Evolutionary conservation across 176 grass and related monocot species (phyloP).

Genomic region (Themeda triandra): DNA sequence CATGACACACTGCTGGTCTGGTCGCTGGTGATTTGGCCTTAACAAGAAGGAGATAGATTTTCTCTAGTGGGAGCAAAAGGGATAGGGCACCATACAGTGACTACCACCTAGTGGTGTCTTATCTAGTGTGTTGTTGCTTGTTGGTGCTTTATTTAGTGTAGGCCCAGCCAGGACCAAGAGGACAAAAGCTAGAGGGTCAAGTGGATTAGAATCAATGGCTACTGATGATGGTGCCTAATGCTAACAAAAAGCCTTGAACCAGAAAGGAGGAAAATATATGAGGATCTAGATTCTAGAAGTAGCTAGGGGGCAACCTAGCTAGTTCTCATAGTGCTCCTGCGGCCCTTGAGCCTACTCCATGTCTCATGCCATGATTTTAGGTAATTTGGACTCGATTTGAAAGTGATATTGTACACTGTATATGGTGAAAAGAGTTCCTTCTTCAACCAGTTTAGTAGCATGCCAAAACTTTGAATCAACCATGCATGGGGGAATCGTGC

Average conservation of each 20-base stretch:
- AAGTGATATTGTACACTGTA: not conserved
- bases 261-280: constrained; percentile 24
- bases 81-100: constrained; percentile 34
- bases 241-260: constrained; percentile 49
- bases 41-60: not conserved
- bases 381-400: not conserved
- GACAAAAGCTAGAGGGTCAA: constrained; percentile 37
- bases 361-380: constrained; percentile 19
- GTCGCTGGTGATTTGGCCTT: constrained; percentile 6
- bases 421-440: not conserved
- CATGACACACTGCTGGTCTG: not conserved
- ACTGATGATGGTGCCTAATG: constrained; percentile 19
- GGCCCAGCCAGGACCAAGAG: constrained; percentile 11
- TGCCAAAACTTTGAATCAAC: not conserved
- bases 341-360: constrained; percentile 24
- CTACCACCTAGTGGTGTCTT: constrained; percentile 41
- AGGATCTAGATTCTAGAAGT: constrained; percentile 25
- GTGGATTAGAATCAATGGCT: constrained; percentile 49
- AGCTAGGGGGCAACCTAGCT: constrained; percentile 13
- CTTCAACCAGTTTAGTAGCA: not conserved
- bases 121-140: constrained; percentile 38
- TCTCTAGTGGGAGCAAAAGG: constrained; percentile 33
- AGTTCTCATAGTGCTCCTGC: not conserved
- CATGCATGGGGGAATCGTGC: not conserved
- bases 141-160: constrained; percentile 49